Evolutionary conservation across 2,329 filamentous ascomycete species (phyloP).

Genomic region (Apiospora saccharicola): DNA sequence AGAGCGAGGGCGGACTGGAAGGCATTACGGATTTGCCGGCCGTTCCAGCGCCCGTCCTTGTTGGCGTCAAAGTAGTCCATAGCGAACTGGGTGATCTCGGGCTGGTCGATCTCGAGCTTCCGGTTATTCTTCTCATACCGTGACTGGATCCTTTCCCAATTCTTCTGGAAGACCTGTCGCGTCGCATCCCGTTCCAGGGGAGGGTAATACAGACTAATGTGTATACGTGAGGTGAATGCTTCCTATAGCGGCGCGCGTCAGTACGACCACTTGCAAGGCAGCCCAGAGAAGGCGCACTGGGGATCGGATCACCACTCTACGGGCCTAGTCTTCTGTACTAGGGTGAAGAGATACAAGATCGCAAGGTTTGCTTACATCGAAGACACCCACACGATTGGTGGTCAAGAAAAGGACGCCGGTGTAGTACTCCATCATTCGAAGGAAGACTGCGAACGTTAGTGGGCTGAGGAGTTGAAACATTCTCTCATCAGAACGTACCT

Average conservation of each 20-base stretch:
- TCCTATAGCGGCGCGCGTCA: constrained; percentile 23
- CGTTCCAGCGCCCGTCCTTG: constrained; percentile 24
- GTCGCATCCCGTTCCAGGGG: constrained; percentile 26
- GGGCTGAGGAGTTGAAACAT: too few species aligned
- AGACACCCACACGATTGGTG: constrained; percentile 41
- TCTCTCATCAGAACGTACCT: not conserved
- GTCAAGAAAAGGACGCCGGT: constrained; percentile 47
- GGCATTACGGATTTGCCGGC: constrained; percentile 28
- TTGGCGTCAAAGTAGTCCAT: not conserved
- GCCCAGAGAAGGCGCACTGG: not conserved
- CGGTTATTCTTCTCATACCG: constrained; percentile 29
- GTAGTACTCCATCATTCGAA: constrained; percentile 40
- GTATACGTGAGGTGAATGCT: constrained; percentile 36
- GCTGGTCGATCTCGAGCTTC: not conserved
- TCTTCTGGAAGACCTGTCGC: not conserved
- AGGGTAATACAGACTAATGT: constrained; percentile 43
- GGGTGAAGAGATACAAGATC: not conserved
- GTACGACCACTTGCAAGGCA: not conserved
- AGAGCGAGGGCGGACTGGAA: constrained; percentile 26
- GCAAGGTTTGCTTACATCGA: constrained; percentile 30
- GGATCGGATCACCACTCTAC: not conserved
- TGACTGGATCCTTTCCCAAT: constrained; percentile 24
- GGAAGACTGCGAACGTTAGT: not conserved
- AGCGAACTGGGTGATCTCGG: constrained; percentile 24
- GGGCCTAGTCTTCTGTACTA: not conserved